phyloP scores from a whole-genome alignment of 768 basidiomycete genomes.

The Tylopilus sp. region DNA sequence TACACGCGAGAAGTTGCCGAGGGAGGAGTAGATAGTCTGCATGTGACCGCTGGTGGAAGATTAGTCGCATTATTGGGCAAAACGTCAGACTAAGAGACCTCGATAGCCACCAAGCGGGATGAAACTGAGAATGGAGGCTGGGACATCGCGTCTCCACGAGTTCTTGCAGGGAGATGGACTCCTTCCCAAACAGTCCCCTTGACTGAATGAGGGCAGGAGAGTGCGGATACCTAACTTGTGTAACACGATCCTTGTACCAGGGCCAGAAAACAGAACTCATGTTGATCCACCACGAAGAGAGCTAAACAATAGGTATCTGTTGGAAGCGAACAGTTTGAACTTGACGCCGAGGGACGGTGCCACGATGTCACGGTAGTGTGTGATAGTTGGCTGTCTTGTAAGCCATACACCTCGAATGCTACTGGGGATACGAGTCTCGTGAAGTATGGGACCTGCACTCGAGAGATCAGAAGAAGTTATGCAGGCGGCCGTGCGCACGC shows the following conservation, averaged over 20 bases:
- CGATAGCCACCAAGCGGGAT: constrained; percentile 33
- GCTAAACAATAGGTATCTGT: too few relatives aligned
- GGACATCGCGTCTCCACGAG: constrained; percentile 32
- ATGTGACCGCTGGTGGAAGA: constrained; percentile 26
- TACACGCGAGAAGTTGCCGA: constrained; percentile 30
- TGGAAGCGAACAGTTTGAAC: too few relatives aligned
- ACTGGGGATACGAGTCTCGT: too few relatives aligned
- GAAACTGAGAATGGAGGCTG: constrained; percentile 26
- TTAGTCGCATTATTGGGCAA: constrained; percentile 13
- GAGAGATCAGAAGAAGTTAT: too few relatives aligned
- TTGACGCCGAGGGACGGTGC: too few relatives aligned
- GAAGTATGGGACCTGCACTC: too few relatives aligned
- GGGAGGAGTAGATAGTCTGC: constrained; percentile 31
- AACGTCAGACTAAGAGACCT: constrained; percentile 18
- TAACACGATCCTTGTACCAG: constrained; percentile 9
- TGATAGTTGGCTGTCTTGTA: too few relatives aligned
- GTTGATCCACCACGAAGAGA: too few relatives aligned
- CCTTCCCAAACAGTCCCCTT: constrained; percentile 7
- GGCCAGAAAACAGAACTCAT: constrained; percentile 23
- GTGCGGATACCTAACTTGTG: constrained; percentile 21
- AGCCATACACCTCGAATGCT: too few relatives aligned
- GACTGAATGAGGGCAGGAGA: constrained; percentile 19
- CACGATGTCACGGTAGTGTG: too few relatives aligned
- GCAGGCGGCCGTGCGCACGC: too few relatives aligned
- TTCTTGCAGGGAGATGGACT: constrained; percentile 25